Evolutionary conservation across 345 rosid genomes (phyloP).

Genomic region (Passiflora organensis): DNA sequence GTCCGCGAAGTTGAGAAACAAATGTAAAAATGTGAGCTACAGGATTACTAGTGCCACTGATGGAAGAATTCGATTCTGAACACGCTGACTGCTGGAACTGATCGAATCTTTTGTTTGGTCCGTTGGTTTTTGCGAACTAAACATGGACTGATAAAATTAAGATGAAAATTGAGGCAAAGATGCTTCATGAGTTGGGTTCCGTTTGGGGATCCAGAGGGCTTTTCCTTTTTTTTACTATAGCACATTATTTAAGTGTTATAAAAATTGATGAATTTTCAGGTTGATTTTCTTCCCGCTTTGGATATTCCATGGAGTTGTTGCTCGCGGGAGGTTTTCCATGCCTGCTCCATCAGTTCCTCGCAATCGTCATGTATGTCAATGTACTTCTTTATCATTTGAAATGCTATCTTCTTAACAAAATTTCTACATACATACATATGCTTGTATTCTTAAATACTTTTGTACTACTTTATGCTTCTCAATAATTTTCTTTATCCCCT

Average conservation of each 20-base stretch:
- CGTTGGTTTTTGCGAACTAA: not conserved
- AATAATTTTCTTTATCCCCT: not conserved
- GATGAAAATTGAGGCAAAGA: too few relatives aligned
- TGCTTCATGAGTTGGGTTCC: too few relatives aligned
- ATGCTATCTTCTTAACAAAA: too few relatives aligned
- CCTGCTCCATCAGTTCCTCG: constrained; percentile 95
- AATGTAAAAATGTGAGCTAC: not conserved
- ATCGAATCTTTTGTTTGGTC: too few relatives aligned
- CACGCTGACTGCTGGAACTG: too few relatives aligned
- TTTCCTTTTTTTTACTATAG: too few relatives aligned
- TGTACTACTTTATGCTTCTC: not conserved
- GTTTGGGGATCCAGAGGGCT: too few relatives aligned
- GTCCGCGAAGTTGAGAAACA: not conserved
- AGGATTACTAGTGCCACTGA: too few relatives aligned
- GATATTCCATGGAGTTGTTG: constrained; percentile 88
- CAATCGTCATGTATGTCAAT: constrained; percentile 69
- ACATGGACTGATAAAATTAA: not conserved
- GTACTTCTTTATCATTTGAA: not conserved
- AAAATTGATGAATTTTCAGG: constrained; percentile 39
- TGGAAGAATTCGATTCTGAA: not conserved
- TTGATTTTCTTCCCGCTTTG: constrained; percentile 74
- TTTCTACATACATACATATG: too few relatives aligned
- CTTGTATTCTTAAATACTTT: not conserved
- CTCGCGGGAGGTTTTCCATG: constrained; percentile 91
- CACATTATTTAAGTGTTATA: too few relatives aligned